phyloP scores from a whole-genome alignment of 2,329 filamentous ascomycete genomes.

The Neobulgaria alba region DNA sequence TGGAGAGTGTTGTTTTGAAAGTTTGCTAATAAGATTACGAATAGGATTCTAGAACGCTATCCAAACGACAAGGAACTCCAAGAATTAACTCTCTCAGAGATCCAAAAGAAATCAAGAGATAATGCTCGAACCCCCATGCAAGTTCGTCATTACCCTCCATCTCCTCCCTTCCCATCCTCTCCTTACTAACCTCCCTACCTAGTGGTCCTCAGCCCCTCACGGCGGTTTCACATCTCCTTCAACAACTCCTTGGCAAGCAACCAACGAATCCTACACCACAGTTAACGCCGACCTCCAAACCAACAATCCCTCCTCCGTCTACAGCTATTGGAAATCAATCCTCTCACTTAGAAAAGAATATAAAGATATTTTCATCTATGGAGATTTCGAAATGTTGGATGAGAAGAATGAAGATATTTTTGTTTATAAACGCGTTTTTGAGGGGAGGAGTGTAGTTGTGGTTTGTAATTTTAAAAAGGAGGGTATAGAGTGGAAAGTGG shows the following conservation, averaged over 20 bases:
- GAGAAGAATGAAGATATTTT: conserved; percentile 47
- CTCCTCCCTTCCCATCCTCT: neutral
- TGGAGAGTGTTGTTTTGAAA: neutral
- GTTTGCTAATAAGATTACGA: conserved; percentile 1
- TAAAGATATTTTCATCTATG: conserved; percentile 58
- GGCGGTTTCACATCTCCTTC: conserved; percentile 55
- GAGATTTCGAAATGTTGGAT: conserved; percentile 47
- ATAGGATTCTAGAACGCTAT: conserved; percentile 27
- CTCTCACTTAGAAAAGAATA: conserved; percentile 52
- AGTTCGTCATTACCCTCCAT: conserved; percentile 4
- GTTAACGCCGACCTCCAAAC: conserved; percentile 54
- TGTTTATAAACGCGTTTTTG: conserved; percentile 34
- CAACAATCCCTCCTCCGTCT: conserved; percentile 40
- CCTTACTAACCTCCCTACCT: neutral
- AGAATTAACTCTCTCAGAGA: conserved; percentile 35
- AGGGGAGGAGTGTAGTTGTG: conserved; percentile 13
- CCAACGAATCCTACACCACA: conserved; percentile 52
- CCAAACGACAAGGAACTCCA: conserved; percentile 33
- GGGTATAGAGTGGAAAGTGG: conserved; percentile 13
- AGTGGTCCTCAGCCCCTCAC: conserved; percentile 54
- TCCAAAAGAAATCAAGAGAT: conserved; percentile 54
- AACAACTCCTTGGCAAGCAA: conserved; percentile 63
- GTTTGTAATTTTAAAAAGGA: conserved; percentile 17
- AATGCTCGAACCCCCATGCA: conserved; percentile 63
- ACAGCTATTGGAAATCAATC: conserved; percentile 52